A percentile compares a stretch with the other conserved stretches of the same genome.
Conservation (phyloP, 257 asterid species). For the Jasminum sambac region DNA sequence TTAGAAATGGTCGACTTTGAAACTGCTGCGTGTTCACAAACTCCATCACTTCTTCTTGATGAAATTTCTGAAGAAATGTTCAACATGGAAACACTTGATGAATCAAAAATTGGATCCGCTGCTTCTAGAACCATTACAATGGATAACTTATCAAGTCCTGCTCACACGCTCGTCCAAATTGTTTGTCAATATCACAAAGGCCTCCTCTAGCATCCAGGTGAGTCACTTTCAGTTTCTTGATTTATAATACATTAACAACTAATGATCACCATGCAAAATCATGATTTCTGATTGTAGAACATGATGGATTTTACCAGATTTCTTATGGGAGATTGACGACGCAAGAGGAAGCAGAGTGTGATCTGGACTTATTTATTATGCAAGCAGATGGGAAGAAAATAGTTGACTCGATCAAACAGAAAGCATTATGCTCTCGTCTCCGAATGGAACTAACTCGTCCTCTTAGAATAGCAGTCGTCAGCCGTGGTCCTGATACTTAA, state of each 20-base stretch:
- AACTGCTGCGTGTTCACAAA: constrained; percentile 36
- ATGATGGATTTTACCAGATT: constrained; percentile 29
- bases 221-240: neutral
- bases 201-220: constrained; percentile 49
- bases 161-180: constrained; percentile 51
- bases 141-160: constrained; percentile 50
- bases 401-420: constrained; percentile 36
- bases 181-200: constrained; percentile 53
- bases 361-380: constrained; percentile 44
- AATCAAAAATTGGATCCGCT: neutral
- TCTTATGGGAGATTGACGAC: constrained; percentile 46
- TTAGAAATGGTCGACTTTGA: constrained; percentile 45
- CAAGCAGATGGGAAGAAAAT: constrained; percentile 45
- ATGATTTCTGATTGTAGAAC: neutral
- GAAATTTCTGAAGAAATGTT: constrained; percentile 42
- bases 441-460: constrained; percentile 57
- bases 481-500: constrained; percentile 62
- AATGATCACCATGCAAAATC: neutral
- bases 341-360: constrained; percentile 35
- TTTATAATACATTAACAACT: neutral
- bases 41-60: constrained; percentile 34
- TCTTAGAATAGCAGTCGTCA: constrained; percentile 43
- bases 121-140: constrained; percentile 30
- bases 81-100: constrained; percentile 8
- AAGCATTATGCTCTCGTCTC: constrained; percentile 40